These are phyloP conservation scores for Ascoidea tarda DNA, from an alignment of 805 yeast genomes.

Conservation along the genomic window DNA sequence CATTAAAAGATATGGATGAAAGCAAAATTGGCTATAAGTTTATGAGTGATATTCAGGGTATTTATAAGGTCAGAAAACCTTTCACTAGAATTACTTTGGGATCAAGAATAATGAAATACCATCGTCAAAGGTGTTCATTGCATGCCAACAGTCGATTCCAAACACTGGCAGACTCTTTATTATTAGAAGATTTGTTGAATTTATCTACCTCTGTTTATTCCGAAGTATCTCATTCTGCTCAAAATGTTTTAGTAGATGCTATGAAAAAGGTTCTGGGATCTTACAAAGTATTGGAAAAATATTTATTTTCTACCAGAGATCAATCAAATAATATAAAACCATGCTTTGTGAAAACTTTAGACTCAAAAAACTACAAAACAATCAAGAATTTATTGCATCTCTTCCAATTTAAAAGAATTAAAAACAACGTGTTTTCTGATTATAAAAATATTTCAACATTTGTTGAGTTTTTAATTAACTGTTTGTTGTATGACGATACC, in stretches of 20 bases:
- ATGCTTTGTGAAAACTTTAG: neutral
- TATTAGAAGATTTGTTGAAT: slow-evolving; percentile 52
- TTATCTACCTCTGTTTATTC: slow-evolving; percentile 59
- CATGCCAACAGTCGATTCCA: slow-evolving; percentile 65
- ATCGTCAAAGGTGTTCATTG: slow-evolving; percentile 56
- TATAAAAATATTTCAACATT: slow-evolving; percentile 33
- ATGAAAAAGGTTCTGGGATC: slow-evolving; percentile 60
- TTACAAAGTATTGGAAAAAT: slow-evolving; percentile 29
- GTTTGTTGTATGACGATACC: slow-evolving; percentile 40
- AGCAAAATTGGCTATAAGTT: slow-evolving; percentile 39
- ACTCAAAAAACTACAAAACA: slow-evolving; percentile 29
- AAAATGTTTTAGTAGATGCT: slow-evolving; percentile 47
- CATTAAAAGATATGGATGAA: slow-evolving; percentile 41
- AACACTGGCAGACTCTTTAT: slow-evolving; percentile 42
- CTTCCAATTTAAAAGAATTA: slow-evolving; percentile 42
- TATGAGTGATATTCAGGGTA: slow-evolving; percentile 43
- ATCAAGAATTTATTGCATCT: slow-evolving; percentile 53
- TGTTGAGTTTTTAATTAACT: slow-evolving; percentile 33
- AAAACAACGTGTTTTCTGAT: slow-evolving; percentile 43
- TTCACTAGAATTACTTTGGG: slow-evolving; percentile 72
- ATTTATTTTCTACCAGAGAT: slow-evolving; percentile 1
- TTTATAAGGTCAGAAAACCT: slow-evolving; percentile 50
- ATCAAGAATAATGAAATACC: slow-evolving; percentile 58
- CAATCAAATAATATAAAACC: neutral
- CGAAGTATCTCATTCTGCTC: slow-evolving; percentile 58